Percentiles rank a stretch among this genome's conserved stretches.
phyloP scores from a whole-genome alignment of 2,329 filamentous ascomycete genomes.

The Lasiodiplodia gonubiensis region DNA sequence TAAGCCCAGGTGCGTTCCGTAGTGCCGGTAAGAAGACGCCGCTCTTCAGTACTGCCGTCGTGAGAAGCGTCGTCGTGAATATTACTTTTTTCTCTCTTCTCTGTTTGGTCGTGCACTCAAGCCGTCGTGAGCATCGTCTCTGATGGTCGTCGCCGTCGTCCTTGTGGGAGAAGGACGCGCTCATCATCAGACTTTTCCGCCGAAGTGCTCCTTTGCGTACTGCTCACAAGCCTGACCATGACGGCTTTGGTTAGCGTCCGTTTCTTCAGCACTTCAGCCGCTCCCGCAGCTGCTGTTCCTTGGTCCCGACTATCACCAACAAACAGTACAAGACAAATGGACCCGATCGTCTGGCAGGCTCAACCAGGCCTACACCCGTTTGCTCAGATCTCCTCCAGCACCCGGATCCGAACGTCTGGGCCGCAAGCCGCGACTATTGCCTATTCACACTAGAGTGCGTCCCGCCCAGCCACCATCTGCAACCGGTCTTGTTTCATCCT shows the following conservation, averaged over 20 bases:
- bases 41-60: slow-evolving; percentile 9
- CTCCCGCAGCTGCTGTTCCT: not conserved
- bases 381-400: slow-evolving; percentile 1
- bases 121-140: not conserved
- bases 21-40: slow-evolving; percentile 1
- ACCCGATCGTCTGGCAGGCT: not conserved
- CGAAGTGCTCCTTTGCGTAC: slow-evolving; percentile 95
- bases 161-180: not conserved
- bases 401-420: slow-evolving; percentile 4
- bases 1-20: slow-evolving; percentile 3
- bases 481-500: slow-evolving; percentile 5
- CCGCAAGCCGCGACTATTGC: not conserved
- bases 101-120: slow-evolving; percentile 7
- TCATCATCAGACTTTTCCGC: slow-evolving; percentile 46
- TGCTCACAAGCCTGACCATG: slow-evolving; percentile 75
- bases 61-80: not conserved
- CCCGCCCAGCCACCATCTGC: slow-evolving; percentile 5
- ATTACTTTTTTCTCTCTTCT: not conserved
- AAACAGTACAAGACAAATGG: slow-evolving; percentile 14
- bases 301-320: not conserved
- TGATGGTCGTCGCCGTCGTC: not conserved
- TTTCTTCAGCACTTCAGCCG: slow-evolving; percentile 20
- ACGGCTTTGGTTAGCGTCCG: slow-evolving; percentile 23
- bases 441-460: not conserved
- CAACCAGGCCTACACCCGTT: not conserved